Conservation (phyloP, 2,329 filamentous ascomycete genomes). For the Phaeosphaeriaceae sp. region DNA sequence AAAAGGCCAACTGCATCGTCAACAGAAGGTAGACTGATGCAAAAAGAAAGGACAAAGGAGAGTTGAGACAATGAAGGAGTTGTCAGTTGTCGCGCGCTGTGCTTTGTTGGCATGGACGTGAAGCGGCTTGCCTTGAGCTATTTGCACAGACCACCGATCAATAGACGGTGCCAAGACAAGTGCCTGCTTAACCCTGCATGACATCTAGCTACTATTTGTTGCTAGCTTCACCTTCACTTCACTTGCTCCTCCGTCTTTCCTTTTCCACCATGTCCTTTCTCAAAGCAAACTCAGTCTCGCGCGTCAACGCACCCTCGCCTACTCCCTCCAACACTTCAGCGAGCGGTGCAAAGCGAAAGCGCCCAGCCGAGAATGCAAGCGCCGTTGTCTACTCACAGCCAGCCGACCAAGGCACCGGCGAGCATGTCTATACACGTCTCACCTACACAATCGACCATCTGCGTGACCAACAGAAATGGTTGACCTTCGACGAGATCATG, state of each 20-base stretch:
- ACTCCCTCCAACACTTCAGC: slow-evolving; percentile 56
- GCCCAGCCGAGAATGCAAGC: slow-evolving; percentile 55
- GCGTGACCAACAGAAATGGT: slow-evolving; percentile 66
- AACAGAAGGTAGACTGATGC: slow-evolving; percentile 1
- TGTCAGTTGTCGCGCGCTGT: slow-evolving; percentile 21
- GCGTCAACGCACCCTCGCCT: slow-evolving; percentile 65
- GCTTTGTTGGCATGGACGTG: slow-evolving; percentile 28
- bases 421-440: slow-evolving; percentile 85
- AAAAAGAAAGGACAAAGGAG: slow-evolving; percentile 33
- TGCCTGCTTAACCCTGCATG: slow-evolving; percentile 7
- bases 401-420: slow-evolving; percentile 74
- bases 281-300: slow-evolving; percentile 34
- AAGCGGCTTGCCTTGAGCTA: slow-evolving; percentile 3
- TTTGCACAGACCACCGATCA: neutral
- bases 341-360: slow-evolving; percentile 61
- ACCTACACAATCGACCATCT: slow-evolving; percentile 75
- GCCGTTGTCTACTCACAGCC: slow-evolving; percentile 75
- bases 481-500: slow-evolving; percentile 77
- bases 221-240: neutral
- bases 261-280: slow-evolving; percentile 43
- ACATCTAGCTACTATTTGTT: slow-evolving; percentile 2
- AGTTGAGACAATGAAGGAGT: slow-evolving; percentile 27
- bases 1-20: slow-evolving; percentile 33
- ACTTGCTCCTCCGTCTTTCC: slow-evolving; percentile 7
- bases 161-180: no score